Evolutionary conservation across 2,329 filamentous ascomycete genomes (phyloP), one percentile per base, ranked within the genome.

Genomic region (Apiospora kogelbergensis): DNA sequence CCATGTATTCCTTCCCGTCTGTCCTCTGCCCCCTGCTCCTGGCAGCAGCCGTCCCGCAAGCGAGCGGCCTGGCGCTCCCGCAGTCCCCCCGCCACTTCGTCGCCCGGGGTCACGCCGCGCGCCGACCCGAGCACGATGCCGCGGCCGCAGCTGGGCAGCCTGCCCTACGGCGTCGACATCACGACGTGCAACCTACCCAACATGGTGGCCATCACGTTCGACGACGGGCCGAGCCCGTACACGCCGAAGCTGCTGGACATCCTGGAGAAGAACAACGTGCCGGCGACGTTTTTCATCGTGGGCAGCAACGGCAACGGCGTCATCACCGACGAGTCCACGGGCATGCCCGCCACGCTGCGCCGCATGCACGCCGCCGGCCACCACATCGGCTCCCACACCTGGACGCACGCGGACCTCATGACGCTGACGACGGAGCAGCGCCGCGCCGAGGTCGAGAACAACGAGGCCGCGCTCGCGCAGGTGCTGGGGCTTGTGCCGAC

Each of bases 371-470:
- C 72, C 4, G 78, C 80, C 42, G 83, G 84, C n/a, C 84, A 86
- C 71, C 84, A 86, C 68, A 75, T 86, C 48, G 84, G 79, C 48
- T 82, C 80, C 68, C 84, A 86, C 72, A 84, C 83, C 1, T 85
- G 80, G 81, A 81, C 80, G 9, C 84, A 86, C 72, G 75, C 80
- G 67, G 80, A 85, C 70, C 76, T 84, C 4, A 78, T 76, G 63
- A 71, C 74, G 30, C 69, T 84, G 68, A 78, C 73, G 3, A 75
- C 77, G 5, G 68, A 73, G 13, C 78, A 79, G 68, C 77, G 80
- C 45, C 73, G 72, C 26, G 72, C 78, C 63, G 81, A 86, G 71
- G 83, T 85, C 76, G 71, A 81, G 37, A 80, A 80, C 68, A 82
- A 83, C 69, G 83, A 86, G 75, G 81, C 82, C 44, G 84, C 83